Evolutionary conservation across 805 yeast genomes (phyloP).

Genomic region (Hanseniaspora meyeri): DNA sequence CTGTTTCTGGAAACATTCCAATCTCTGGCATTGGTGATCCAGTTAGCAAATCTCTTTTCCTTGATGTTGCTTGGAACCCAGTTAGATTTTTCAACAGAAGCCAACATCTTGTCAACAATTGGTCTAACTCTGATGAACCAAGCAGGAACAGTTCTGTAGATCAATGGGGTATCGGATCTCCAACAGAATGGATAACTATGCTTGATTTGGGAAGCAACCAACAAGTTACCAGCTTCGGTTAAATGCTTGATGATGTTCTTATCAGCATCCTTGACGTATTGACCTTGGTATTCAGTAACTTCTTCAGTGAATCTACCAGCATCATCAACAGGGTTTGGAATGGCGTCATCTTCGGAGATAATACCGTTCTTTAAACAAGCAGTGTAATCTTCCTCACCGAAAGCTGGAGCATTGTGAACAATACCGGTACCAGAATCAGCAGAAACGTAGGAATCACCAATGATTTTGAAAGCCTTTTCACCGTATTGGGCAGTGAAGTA

Average conservation of each 20-base stretch:
- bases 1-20: slow-evolving; percentile 98
- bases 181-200: slow-evolving; percentile 99
- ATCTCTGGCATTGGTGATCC: slow-evolving; percentile 98
- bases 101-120: slow-evolving; percentile 77
- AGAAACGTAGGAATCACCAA: slow-evolving; percentile 73
- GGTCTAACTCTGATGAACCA: slow-evolving; percentile 93
- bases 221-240: slow-evolving; percentile 62
- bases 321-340: slow-evolving; percentile 95
- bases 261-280: slow-evolving; percentile 93
- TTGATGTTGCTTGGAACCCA: slow-evolving; percentile 91
- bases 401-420: slow-evolving; percentile 96
- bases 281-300: slow-evolving; percentile 64
- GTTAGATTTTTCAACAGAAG: slow-evolving; percentile 69
- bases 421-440: slow-evolving; percentile 97
- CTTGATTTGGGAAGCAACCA: slow-evolving; percentile 69
- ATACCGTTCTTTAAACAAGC: slow-evolving; percentile 69
- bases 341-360: slow-evolving; percentile 50
- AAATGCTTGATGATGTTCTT: slow-evolving; percentile 73
- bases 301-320: slow-evolving; percentile 69
- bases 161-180: slow-evolving; percentile 97
- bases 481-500: slow-evolving; percentile 66
- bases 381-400: slow-evolving; percentile 96
- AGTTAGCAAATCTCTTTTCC: slow-evolving; percentile 91
- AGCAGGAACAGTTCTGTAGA: slow-evolving; percentile 94
- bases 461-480: slow-evolving; percentile 71